Evolutionary conservation across 2,329 filamentous ascomycete species (phyloP).

Genomic region (Xylaria sp.): DNA sequence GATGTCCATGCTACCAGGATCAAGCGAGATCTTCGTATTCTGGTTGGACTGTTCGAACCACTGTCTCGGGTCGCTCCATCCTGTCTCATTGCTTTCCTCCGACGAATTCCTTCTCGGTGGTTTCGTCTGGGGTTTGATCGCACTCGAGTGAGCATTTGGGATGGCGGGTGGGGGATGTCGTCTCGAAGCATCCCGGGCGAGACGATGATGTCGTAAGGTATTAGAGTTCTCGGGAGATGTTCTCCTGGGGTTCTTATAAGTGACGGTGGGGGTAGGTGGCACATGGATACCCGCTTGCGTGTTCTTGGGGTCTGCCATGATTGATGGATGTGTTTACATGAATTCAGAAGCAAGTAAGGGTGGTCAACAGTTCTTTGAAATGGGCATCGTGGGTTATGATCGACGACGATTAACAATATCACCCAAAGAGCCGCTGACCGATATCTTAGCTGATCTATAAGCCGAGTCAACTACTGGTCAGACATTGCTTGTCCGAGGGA

Average conservation of each 20-base stretch:
- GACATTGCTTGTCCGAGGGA: not conserved
- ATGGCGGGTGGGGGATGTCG: conserved; percentile 33
- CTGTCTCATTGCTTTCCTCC: conserved; percentile 60
- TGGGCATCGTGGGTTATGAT: conserved; percentile 33
- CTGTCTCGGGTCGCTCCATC: conserved; percentile 60
- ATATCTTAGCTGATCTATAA: conserved; percentile 1
- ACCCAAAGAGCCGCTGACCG: not conserved
- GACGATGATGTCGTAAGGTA: conserved; percentile 58
- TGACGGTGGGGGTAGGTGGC: conserved; percentile 38
- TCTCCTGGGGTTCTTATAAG: conserved; percentile 51
- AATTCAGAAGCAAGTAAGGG: conserved; percentile 24
- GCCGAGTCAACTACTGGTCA: not conserved
- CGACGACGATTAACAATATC: conserved; percentile 4
- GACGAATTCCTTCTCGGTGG: conserved; percentile 56
- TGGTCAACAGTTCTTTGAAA: conserved; percentile 22
- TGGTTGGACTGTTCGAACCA: conserved; percentile 67
- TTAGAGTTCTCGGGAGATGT: conserved; percentile 58
- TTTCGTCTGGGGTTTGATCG: conserved; percentile 26
- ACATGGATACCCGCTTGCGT: conserved; percentile 40
- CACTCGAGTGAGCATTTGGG: conserved; percentile 29
- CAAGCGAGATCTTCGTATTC: conserved; percentile 57
- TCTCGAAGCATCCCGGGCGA: conserved; percentile 55
- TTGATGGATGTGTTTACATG: conserved; percentile 35
- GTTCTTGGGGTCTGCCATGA: conserved; percentile 45
- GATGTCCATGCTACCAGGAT: conserved; percentile 60